Percentiles rank a stretch among this genome's conserved stretches.
phyloP scores from a whole-genome alignment of 352 stramenopile genomes.

The Pythium phragmitis region DNA sequence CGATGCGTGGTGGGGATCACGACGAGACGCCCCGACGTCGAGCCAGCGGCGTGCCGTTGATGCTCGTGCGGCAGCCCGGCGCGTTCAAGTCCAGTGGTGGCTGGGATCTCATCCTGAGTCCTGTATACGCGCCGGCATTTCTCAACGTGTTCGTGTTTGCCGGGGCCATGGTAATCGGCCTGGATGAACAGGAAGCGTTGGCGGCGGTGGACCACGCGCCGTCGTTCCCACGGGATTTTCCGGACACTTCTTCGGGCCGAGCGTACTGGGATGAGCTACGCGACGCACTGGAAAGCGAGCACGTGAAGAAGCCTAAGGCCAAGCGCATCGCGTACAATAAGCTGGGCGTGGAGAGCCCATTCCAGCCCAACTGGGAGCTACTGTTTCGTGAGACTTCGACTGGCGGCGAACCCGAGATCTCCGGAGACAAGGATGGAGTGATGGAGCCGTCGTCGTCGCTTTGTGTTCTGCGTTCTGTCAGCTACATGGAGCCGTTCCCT shows the following conservation, averaged over 20 bases:
- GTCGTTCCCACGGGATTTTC: slow-evolving; percentile 81
- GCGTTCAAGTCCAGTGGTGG: slow-evolving; percentile 52
- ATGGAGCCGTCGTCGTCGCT: slow-evolving; percentile 12
- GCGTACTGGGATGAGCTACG: slow-evolving; percentile 53
- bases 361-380: slow-evolving; percentile 55
- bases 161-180: slow-evolving; percentile 64
- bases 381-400: slow-evolving; percentile 33
- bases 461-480: slow-evolving; percentile 59
- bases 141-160: slow-evolving; percentile 67
- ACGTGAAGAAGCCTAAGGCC: slow-evolving; percentile 58
- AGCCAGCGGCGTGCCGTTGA: slow-evolving; percentile 32
- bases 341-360: slow-evolving; percentile 52
- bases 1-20: background rate
- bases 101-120: slow-evolving; percentile 64
- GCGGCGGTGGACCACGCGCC: slow-evolving; percentile 44
- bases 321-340: slow-evolving; percentile 72
- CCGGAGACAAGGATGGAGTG: slow-evolving; percentile 11
- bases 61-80: slow-evolving; percentile 40
- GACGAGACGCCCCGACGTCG: background rate
- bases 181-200: slow-evolving; percentile 68
- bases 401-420: background rate
- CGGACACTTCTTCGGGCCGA: slow-evolving; percentile 56
- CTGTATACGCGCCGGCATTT: slow-evolving; percentile 41
- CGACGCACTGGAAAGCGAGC: slow-evolving; percentile 19
- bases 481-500: slow-evolving; percentile 73